Base-by-base conservation (phyloP, 495 filamentous ascomycete genomes). In the Podospora conica region DNA sequence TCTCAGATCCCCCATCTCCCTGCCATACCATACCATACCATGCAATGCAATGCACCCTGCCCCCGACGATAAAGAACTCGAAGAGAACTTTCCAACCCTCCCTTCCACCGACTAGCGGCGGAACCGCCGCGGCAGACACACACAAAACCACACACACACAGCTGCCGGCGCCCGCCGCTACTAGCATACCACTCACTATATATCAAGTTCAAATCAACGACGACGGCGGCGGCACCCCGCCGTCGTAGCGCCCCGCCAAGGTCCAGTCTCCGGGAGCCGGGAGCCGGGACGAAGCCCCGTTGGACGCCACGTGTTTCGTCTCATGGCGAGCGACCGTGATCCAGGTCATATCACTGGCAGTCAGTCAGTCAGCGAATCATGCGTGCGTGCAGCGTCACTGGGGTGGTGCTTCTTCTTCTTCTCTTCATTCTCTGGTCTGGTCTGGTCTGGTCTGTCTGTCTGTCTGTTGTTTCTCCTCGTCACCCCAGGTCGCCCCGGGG, bases 251-350 rank as follows among this genome's bases (percentile, higher is more conserved):
- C 40, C 40, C 40, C 40, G 6, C 40, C 12, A 31, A 9, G 9
- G 8, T 33, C 33, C 33, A 15, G 33, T 8, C 40, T 48, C 40
- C 40, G 40, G 40, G 40, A 61, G 21, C 28, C 59, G 59, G 59
- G 33, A 33, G 28, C 60, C 60, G 60, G 60, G 29, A 61, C 22
- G 28, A 61, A 25, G 64, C 54, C 58, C 60, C 64, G 64, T 66
- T 66, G 64, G 64, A 61, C 64, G 64, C 64, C 64, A 66, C 64
- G 64, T 66, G 58, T 63, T 66, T 63, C 64, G 64, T 66, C 31
- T 61, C 58, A 29, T 25, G 33, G 31, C 22, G 63, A 28, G 2
- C 25, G 28, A 12, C 28, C 22, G 28, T n/a, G n/a, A n/a, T n/a
- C n/a, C n/a, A n/a, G n/a, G n/a, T n/a, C n/a, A n/a, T n/a, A n/a